Base-by-base conservation (phyloP, 352 stramenopile genomes). In the Globisporangium splendens region DNA sequence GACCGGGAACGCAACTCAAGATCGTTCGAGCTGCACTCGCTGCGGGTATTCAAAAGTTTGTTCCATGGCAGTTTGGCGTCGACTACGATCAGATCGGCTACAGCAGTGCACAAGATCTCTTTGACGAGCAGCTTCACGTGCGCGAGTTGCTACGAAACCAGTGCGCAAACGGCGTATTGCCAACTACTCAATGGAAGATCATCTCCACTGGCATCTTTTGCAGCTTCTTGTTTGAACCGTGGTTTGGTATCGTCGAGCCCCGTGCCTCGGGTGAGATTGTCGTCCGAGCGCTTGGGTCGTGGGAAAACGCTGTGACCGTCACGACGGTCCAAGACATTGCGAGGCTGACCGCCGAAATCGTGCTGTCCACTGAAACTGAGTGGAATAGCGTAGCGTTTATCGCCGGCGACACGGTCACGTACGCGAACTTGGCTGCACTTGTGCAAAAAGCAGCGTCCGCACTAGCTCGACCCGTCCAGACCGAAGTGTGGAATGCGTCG, bases 41-140 rank as follows among this genome's bases (percentile, higher is more conserved):
- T 39, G 47, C 56, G 11, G 38, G 22, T 17, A 48, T 62, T 14
- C 21, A 49, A 18, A 47, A 43, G 20, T 62, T 62, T 14, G 41
- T 62, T 17, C 56, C 56, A 28, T 62, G 56, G 56, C 56, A 57
- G 56, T 62, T 62, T 44, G 56, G 56, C 28, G 28, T 62, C 11
- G 56, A 62, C 47, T 62, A 62, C n/a, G 56, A 62, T 22, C 22
- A 17, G 8, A 62, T 62, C 28, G 56, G 56, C 22, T 39, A 24
- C 11, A 35, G 47, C 22, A 50, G 33, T 17, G 56, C 56, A 4
- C 56, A 62, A 13, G 56, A 62, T 3, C 50, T 62, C 31, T 62
- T 62, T 31, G 56, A 62, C 24, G 56, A 62, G 41, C 47, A 62
- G 18, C 56, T 62, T 39, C 28, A 56, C n/a, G 56, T 57, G 20